phyloP scores from a whole-genome alignment of 2,329 filamentous ascomycete species.

The Fusarium paranaense region DNA sequence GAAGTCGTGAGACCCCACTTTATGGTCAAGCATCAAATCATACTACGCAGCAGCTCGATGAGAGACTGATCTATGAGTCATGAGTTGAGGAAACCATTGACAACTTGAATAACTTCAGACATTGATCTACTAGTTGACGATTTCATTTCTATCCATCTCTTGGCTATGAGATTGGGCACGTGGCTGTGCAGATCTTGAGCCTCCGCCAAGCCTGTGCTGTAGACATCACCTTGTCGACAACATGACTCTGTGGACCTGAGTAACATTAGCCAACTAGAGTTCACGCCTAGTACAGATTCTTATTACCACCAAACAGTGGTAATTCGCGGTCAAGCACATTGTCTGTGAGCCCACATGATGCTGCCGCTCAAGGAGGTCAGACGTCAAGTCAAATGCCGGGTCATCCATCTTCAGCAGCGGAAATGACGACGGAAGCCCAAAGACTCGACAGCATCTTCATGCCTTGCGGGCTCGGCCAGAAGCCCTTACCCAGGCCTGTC shows the following conservation, averaged over 20 bases:
- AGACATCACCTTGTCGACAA: not conserved
- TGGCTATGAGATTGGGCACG: not conserved
- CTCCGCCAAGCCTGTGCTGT: not conserved
- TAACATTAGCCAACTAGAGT: not conserved
- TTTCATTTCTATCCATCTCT: not conserved
- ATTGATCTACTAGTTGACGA: not conserved
- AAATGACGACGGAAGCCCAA: not conserved
- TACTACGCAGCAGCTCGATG: slow-evolving; percentile 14
- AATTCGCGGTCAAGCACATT: not conserved
- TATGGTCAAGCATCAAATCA: slow-evolving; percentile 12
- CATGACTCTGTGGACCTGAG: not conserved
- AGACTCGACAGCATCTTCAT: not conserved
- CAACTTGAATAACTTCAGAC: not conserved
- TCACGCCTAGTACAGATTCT: not conserved
- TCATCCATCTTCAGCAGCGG: not conserved
- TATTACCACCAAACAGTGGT: not conserved
- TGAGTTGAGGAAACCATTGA: slow-evolving; percentile 11
- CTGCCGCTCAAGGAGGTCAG: not conserved
- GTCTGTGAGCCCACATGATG: slow-evolving; percentile 5
- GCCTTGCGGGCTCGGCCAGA: not conserved
- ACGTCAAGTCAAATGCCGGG: not conserved
- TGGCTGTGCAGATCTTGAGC: not conserved
- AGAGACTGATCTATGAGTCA: slow-evolving; percentile 34
- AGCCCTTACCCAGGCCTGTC: slow-evolving; percentile 24
- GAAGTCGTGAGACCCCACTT: slow-evolving; percentile 27